These are phyloP conservation scores for Schizonepeta tenuifolia DNA, from an alignment of 257 asterid species.

Conservation along the genomic window DNA sequence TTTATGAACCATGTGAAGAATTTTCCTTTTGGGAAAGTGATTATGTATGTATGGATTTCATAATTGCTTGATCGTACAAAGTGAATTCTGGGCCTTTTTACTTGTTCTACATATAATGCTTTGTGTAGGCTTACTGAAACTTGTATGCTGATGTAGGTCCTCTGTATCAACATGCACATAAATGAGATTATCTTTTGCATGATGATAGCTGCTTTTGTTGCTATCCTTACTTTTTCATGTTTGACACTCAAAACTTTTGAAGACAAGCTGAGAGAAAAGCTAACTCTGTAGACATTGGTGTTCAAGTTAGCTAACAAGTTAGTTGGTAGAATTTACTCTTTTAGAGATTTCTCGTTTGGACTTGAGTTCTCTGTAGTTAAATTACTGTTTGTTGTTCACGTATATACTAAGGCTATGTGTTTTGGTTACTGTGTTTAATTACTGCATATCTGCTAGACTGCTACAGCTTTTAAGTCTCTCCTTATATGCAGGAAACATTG, in stretches of 20 bases:
- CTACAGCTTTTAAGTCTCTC: slow-evolving; percentile 30
- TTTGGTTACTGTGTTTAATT: background rate
- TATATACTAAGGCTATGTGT: slow-evolving; percentile 12
- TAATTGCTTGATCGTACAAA: background rate
- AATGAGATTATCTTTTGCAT: background rate
- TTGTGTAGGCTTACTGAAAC: background rate
- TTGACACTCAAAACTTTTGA: background rate
- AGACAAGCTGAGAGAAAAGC: background rate
- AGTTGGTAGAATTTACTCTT: background rate
- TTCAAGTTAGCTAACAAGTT: background rate
- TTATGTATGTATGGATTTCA: background rate
- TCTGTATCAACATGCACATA: background rate
- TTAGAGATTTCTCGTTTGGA: slow-evolving; percentile 9
- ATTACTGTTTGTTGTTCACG: background rate
- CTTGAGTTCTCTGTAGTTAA: background rate
- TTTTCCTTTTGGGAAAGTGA: background rate
- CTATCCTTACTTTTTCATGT: no score
- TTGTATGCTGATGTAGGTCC: background rate
- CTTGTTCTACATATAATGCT: background rate
- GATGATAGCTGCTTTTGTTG: no score
- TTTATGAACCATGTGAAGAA: background rate
- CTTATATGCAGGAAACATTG: slow-evolving; percentile 76
- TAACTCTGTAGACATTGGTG: background rate
- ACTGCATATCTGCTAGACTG: background rate
- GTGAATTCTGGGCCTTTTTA: background rate